A percentile compares a stretch with the other conserved stretches of the same genome.
phyloP scores from a whole-genome alignment of 2,329 filamentous ascomycete species.

The Talaromyces sp. region DNA sequence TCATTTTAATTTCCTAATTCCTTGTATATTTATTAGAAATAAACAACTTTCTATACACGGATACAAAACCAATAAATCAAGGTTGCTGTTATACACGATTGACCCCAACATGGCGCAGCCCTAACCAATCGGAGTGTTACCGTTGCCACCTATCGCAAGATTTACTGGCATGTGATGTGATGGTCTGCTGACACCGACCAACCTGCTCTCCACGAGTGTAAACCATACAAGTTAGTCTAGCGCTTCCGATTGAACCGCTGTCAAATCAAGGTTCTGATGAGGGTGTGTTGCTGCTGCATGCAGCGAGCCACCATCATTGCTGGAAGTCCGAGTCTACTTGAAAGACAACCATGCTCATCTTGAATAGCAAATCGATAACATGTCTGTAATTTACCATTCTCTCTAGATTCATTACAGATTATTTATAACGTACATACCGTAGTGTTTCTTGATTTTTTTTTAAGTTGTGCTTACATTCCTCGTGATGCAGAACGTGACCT shows the following conservation, averaged over 20 bases:
- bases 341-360: neutral
- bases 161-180: neutral
- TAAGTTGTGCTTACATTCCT: neutral
- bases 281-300: neutral
- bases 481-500: conserved; percentile 3
- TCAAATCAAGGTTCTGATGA: neutral
- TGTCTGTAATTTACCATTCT: neutral
- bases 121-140: neutral
- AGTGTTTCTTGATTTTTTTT: neutral
- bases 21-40: neutral
- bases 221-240: neutral
- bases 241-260: neutral
- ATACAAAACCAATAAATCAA: neutral
- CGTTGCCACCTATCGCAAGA: neutral
- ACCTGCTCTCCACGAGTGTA: neutral
- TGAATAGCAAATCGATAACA: neutral
- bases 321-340: neutral
- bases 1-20: neutral
- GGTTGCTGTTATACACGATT: neutral
- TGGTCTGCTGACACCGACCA: neutral
- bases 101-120: neutral
- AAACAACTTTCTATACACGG: neutral
- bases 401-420: neutral
- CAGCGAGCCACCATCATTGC: neutral
- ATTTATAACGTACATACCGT: neutral